Conservation (phyloP, 176 grass and related monocot species). For the Musa itinerans region DNA sequence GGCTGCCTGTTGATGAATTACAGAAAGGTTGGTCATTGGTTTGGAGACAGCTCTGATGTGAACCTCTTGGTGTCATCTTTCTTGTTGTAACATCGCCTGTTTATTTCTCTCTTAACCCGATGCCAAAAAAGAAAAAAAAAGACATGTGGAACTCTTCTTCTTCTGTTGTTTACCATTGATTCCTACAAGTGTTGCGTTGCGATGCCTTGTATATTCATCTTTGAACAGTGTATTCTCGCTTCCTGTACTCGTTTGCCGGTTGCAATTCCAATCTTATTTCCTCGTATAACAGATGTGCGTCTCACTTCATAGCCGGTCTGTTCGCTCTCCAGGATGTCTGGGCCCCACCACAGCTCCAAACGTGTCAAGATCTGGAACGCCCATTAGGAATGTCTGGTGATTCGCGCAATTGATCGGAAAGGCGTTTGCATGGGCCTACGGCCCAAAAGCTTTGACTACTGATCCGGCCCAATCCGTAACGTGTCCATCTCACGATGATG, state of each 20-base stretch:
- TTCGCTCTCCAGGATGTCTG: too few relatives aligned
- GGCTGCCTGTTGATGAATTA: neutral
- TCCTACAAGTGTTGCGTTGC: neutral
- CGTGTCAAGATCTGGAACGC: too few relatives aligned
- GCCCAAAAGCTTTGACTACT: too few relatives aligned
- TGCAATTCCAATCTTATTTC: too few relatives aligned
- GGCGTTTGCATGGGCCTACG: too few relatives aligned
- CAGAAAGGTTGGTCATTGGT: neutral
- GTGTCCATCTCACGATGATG: too few relatives aligned
- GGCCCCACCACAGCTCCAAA: too few relatives aligned
- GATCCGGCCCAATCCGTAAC: too few relatives aligned
- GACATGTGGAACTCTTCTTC: neutral
- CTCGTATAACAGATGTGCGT: too few relatives aligned
- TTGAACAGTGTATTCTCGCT: neutral
- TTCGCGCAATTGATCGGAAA: too few relatives aligned
- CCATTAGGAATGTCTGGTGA: too few relatives aligned
- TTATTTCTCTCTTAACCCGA: neutral
- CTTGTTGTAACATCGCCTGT: neutral
- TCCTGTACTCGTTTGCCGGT: neutral
- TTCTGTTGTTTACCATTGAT: neutral
- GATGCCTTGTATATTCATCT: neutral
- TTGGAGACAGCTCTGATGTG: neutral
- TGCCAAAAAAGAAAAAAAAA: neutral
- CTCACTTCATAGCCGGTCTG: too few relatives aligned
- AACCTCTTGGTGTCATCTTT: neutral